phyloP scores from a whole-genome alignment of 805 yeast genomes.

The Candida caryicola region DNA sequence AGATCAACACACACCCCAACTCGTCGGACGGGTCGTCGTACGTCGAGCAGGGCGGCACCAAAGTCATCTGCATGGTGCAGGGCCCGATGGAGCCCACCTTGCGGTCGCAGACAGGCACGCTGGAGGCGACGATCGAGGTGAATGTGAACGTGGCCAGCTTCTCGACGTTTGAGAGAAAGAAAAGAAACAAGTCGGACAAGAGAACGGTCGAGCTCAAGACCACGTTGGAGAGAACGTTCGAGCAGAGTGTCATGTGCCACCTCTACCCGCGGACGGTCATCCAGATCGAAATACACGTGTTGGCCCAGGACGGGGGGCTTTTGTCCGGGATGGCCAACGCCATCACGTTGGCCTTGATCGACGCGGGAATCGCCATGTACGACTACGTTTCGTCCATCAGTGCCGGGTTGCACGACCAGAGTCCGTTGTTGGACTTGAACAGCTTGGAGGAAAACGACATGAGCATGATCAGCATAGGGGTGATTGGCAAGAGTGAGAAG shows the following conservation, averaged over 20 bases:
- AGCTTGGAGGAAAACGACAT: constrained; percentile 80
- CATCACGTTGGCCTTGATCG: constrained; percentile 82
- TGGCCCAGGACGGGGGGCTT: constrained; percentile 89
- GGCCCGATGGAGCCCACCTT: constrained; percentile 86
- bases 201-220: constrained; percentile 66
- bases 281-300: constrained; percentile 69
- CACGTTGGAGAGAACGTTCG: constrained; percentile 65
- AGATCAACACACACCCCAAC: constrained; percentile 82
- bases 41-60: constrained; percentile 89
- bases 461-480: constrained; percentile 77
- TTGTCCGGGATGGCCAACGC: constrained; percentile 80
- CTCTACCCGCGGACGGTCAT: constrained; percentile 82
- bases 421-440: constrained; percentile 79
- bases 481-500: constrained; percentile 78
- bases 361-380: constrained; percentile 92
- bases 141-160: constrained; percentile 75
- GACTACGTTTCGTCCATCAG: constrained; percentile 82
- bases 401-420: constrained; percentile 74
- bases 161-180: constrained; percentile 72
- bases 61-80: constrained; percentile 76
- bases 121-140: constrained; percentile 59
- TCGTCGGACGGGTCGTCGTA: constrained; percentile 90
- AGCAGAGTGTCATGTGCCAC: constrained; percentile 68
- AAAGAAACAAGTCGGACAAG: constrained; percentile 64
- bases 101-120: constrained; percentile 49